Evolutionary conservation across 768 basidiomycete genomes (phyloP).

Genomic region (Lactarius sp.): DNA sequence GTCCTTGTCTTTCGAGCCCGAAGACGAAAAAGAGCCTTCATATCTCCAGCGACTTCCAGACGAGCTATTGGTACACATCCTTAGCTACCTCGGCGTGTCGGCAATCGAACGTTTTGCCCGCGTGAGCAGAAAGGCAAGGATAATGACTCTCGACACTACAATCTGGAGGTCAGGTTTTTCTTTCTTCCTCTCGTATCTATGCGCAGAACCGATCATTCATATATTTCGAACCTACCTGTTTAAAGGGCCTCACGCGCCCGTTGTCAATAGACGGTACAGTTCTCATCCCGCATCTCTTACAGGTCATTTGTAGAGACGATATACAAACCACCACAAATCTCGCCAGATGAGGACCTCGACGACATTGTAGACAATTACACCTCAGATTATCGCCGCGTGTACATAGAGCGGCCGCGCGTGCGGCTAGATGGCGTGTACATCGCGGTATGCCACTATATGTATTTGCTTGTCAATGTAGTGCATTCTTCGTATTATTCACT

Average conservation of each 20-base stretch:
- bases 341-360: conserved; percentile 45
- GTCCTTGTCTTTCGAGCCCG: conserved; percentile 56
- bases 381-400: conserved; percentile 66
- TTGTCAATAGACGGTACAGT: neutral
- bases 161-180: conserved; percentile 64
- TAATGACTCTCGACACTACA: conserved; percentile 60
- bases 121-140: conserved; percentile 67
- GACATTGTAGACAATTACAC: conserved; percentile 46
- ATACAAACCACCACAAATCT: conserved; percentile 74
- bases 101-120: conserved; percentile 73
- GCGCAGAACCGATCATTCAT: neutral
- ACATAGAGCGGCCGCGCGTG: conserved; percentile 79
- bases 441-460: conserved; percentile 86
- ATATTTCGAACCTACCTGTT: neutral
- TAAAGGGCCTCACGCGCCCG: neutral
- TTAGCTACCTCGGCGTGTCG: conserved; percentile 60
- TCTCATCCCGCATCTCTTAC: conserved; percentile 17
- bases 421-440: conserved; percentile 89
- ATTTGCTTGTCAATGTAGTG: conserved; percentile 30
- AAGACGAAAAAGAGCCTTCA: conserved; percentile 56
- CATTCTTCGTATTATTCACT: conserved; percentile 13
- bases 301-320: conserved; percentile 61
- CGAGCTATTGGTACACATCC: conserved; percentile 65
- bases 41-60: conserved; percentile 62
- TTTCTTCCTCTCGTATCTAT: conserved; percentile 1